Evolutionary conservation across 2,329 filamentous ascomycete species (phyloP), one percentile per base, ranked within the genome.

Genomic region (Colletotrichum tamarilloi): DNA sequence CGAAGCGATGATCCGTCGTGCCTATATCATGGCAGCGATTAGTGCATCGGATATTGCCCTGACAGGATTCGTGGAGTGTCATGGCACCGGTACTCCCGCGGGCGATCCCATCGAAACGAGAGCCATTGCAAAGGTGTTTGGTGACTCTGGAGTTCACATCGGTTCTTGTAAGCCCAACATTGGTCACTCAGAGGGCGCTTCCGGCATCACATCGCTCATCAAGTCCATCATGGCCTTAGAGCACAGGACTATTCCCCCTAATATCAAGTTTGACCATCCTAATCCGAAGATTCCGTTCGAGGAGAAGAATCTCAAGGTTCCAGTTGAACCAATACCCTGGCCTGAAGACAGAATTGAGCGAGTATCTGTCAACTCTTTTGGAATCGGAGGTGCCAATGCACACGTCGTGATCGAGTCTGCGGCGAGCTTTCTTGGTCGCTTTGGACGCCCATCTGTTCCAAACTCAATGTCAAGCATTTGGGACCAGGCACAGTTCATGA

Each of bases 11-110:
- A 87, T 87, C 9, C 74, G 80, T 22, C 73, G 74, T 2, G 80
- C 81, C 0, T 87, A 87, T 73, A 28, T 55, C 5, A 30, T 57
- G 11, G 79, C 80, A 0, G 80, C 77, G 3, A 74, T 81, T 22
- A 6, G 11, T 6, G 55, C 12, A 5, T 53, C 32, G 22, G 75
- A 71, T 12, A 24, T 75, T 14, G 46, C 63, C 5, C 59, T 79
- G 24, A 82, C 80, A 0, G 78, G 73, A 8, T 79, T 79, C 24
- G 68, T 83, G 2, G 82, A 87, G 69, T 82, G 81, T 24, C 86
- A 88, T 35, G 86, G 85, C 0, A 87, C 86, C 0, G 85, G 85
- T 0, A 88, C 86, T 0, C 65, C 75, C 2, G 79, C 77, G 0
- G 86, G 86, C 0, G 86, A 87, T 62, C 83, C 83, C 0, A 76